Conservation (phyloP, 208 protist species). For the Naegleria fowleri region DNA sequence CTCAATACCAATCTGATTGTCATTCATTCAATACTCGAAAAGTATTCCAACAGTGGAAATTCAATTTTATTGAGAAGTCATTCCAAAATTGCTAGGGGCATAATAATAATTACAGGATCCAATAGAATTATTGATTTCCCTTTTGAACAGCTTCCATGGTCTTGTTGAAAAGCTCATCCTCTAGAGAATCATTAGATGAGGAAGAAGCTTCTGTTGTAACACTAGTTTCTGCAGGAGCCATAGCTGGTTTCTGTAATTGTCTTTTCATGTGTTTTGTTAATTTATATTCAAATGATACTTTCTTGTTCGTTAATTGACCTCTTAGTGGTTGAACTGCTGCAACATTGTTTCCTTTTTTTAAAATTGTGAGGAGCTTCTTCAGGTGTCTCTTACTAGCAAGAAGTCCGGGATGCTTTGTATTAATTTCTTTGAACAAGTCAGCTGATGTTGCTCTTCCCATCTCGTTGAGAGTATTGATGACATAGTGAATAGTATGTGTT, state of each 20-base stretch:
- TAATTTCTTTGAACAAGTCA: neutral
- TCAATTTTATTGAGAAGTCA: too few species aligned
- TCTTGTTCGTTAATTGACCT: constrained; percentile 4
- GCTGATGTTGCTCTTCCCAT: neutral
- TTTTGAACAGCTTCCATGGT: neutral
- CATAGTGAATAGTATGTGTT: neutral
- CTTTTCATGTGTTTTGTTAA: neutral
- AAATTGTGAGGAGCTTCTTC: neutral
- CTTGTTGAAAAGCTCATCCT: neutral
- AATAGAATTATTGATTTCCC: neutral
- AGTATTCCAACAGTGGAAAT: too few species aligned
- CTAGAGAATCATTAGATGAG: neutral
- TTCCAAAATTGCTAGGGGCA: too few species aligned
- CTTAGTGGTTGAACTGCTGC: neutral
- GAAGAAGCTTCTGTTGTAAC: neutral
- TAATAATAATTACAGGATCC: too few species aligned
- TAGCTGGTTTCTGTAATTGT: neutral
- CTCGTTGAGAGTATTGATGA: neutral
- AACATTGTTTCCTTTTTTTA: neutral
- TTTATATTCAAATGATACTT: neutral
- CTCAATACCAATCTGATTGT: too few species aligned
- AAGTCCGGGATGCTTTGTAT: neutral
- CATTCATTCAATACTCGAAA: too few species aligned
- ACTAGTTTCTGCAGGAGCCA: neutral
- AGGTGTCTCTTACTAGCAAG: neutral